These are phyloP conservation scores for Ganoderma leucocontextum DNA, from an alignment of 1,284 basidiomycete species.

Conservation along the genomic window DNA sequence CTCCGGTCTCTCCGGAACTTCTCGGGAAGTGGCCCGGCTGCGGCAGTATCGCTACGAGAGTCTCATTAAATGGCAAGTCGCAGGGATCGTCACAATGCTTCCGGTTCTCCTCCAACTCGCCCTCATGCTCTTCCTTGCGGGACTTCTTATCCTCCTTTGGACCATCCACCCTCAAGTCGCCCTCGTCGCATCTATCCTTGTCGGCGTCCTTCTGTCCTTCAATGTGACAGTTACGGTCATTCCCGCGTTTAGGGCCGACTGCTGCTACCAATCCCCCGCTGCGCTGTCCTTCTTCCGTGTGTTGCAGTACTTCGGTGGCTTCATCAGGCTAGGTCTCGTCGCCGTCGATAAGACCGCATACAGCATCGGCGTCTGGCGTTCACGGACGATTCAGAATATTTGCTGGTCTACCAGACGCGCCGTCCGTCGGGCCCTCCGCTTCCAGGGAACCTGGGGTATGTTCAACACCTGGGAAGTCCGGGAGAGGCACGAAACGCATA, in stretches of 20 bases:
- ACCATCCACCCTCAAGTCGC: background rate
- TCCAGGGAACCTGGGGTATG: conserved; percentile 9
- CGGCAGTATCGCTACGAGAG: conserved; percentile 26
- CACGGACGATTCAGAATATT: background rate
- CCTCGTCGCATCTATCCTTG: background rate
- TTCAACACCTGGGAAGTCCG: conserved; percentile 12
- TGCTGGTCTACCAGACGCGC: conserved; percentile 4
- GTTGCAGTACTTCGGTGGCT: background rate
- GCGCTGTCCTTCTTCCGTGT: background rate
- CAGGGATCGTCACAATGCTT: conserved; percentile 20
- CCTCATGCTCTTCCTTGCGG: background rate
- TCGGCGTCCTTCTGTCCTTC: background rate
- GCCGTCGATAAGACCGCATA: background rate
- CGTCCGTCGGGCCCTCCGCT: background rate
- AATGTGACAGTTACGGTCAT: background rate
- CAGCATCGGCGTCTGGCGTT: background rate
- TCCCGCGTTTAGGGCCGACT: background rate
- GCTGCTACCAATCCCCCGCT: background rate
- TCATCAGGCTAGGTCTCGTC: background rate
- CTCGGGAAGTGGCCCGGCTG: conserved; percentile 21
- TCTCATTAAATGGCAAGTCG: conserved; percentile 23
- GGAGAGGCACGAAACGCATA: conserved; percentile 4
- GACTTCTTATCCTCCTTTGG: conserved; percentile 6
- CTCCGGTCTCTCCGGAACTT: conserved; percentile 17
- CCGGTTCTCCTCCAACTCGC: conserved; percentile 20